A percentile compares a stretch with the other conserved stretches of the same genome.
Conservation (phyloP, 1,284 basidiomycete genomes). For the Ustilago cynodontis region DNA sequence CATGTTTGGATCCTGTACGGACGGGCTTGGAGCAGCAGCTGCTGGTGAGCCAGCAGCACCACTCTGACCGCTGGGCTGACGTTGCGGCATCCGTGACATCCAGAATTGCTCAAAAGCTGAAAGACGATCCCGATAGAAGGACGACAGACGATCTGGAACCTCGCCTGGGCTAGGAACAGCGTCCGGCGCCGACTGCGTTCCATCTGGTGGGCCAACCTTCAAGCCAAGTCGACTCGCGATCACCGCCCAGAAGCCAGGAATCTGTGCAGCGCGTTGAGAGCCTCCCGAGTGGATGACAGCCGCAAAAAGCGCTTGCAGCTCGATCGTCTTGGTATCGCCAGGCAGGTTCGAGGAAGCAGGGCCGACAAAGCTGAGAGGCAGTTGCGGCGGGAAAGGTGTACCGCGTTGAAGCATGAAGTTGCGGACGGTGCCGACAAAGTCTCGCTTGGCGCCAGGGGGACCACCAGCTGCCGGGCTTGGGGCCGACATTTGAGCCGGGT, state of each 20-base stretch:
- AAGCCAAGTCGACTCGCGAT: slow-evolving; percentile 61
- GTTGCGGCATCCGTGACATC: slow-evolving; percentile 57
- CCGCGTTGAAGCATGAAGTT: slow-evolving; percentile 62
- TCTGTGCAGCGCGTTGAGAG: slow-evolving; percentile 50
- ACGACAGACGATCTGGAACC: slow-evolving; percentile 60
- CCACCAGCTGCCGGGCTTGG: slow-evolving; percentile 16
- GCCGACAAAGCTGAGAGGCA: slow-evolving; percentile 54
- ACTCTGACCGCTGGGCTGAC: slow-evolving; percentile 42
- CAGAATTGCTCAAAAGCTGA: slow-evolving; percentile 63
- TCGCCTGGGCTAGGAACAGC: slow-evolving; percentile 55
- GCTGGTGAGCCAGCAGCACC: slow-evolving; percentile 36
- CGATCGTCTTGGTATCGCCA: slow-evolving; percentile 60
- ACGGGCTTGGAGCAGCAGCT: slow-evolving; percentile 15
- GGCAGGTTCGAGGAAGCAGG: slow-evolving; percentile 50
- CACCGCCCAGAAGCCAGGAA: slow-evolving; percentile 63
- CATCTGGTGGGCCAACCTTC: slow-evolving; percentile 52
- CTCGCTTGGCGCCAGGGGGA: slow-evolving; percentile 38
- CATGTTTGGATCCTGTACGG: slow-evolving; percentile 14
- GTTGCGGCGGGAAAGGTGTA: slow-evolving; percentile 52
- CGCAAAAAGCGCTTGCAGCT: slow-evolving; percentile 59
- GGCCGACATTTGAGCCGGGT: slow-evolving; percentile 30
- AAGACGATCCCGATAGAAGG: slow-evolving; percentile 60
- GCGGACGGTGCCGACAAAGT: slow-evolving; percentile 60
- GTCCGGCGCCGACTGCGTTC: slow-evolving; percentile 42
- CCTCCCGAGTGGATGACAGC: slow-evolving; percentile 59